A percentile compares a stretch with the other conserved stretches of the same genome.
Evolutionary conservation across 306 rosid genomes (phyloP).

Genomic region (Pyrus communis): DNA sequence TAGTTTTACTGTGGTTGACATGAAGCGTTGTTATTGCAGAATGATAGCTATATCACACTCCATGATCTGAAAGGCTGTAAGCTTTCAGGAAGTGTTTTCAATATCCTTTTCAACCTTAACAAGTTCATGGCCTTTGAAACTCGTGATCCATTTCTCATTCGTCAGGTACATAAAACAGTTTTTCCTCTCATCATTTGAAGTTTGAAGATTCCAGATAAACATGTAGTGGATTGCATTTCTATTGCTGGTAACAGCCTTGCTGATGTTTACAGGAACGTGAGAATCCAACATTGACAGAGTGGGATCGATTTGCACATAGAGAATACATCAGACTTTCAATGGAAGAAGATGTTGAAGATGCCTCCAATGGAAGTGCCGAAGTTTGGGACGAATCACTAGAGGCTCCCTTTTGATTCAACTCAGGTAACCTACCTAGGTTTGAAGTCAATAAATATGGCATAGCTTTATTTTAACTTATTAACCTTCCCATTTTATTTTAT

Average conservation of each 20-base stretch:
- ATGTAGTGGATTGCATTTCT: not conserved
- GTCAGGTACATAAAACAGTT: slow-evolving; percentile 60
- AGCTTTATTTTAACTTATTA: not conserved
- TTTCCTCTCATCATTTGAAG: not conserved
- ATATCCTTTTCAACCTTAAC: slow-evolving; percentile 92
- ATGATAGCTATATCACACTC: slow-evolving; percentile 63
- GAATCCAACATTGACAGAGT: slow-evolving; percentile 97
- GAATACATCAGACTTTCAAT: slow-evolving; percentile 98
- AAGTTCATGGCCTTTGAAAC: slow-evolving; percentile 99
- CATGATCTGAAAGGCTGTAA: slow-evolving; percentile 86
- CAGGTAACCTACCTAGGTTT: slow-evolving; percentile 3
- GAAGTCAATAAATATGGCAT: not conserved
- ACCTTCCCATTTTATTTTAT: not conserved
- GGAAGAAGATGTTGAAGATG: slow-evolving; percentile 99
- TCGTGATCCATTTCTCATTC: slow-evolving; percentile 97
- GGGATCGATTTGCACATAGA: slow-evolving; percentile 99
- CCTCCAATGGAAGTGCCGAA: slow-evolving; percentile 98
- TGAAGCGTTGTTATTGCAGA: slow-evolving; percentile 40
- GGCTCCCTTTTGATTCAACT: slow-evolving; percentile 74
- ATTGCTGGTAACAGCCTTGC: slow-evolving; percentile 25
- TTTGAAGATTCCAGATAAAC: not conserved
- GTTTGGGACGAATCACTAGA: slow-evolving; percentile 99
- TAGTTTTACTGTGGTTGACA: slow-evolving; percentile 4
- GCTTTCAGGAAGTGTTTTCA: slow-evolving; percentile 95
- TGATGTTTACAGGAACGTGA: slow-evolving; percentile 81